Percentiles rank a stretch among this genome's conserved stretches.
These are phyloP conservation scores for Ganoderma lucidum DNA, from an alignment of 1,284 basidiomycete species.

Conservation along the genomic window DNA sequence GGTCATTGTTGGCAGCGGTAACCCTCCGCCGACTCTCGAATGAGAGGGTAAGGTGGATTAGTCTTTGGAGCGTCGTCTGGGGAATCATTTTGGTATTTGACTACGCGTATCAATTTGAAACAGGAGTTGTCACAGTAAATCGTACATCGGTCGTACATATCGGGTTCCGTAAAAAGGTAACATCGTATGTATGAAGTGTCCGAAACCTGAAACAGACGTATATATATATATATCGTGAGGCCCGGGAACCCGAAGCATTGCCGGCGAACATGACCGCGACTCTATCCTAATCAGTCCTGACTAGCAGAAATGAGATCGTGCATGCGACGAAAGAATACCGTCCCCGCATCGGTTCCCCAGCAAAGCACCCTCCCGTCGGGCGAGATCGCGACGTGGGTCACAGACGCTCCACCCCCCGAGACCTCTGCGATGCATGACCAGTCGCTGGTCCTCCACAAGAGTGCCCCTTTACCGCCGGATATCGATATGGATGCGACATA, in stretches of 20 bases:
- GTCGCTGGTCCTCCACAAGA: not conserved
- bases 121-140: too few species aligned
- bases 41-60: too few species aligned
- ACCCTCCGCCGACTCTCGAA: conserved; percentile 30
- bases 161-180: too few species aligned
- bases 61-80: too few species aligned
- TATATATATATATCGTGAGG: too few species aligned
- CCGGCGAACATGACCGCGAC: not conserved
- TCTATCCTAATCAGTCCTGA: not conserved
- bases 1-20: conserved; percentile 55
- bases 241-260: not conserved
- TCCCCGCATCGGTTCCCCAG: not conserved
- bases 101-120: too few species aligned
- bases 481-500: not conserved
- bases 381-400: not conserved
- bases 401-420: too few species aligned
- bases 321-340: not conserved
- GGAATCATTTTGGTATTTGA: too few species aligned
- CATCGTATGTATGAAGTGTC: too few species aligned
- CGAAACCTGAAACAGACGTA: too few species aligned
- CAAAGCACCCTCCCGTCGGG: not conserved
- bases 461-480: not conserved
- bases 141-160: too few species aligned
- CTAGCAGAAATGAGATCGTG: not conserved
- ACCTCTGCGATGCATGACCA: not conserved